These are phyloP conservation scores for Debaryomycetaceae sp. DNA, from an alignment of 1,139 yeast species.

Conservation along the genomic window DNA sequence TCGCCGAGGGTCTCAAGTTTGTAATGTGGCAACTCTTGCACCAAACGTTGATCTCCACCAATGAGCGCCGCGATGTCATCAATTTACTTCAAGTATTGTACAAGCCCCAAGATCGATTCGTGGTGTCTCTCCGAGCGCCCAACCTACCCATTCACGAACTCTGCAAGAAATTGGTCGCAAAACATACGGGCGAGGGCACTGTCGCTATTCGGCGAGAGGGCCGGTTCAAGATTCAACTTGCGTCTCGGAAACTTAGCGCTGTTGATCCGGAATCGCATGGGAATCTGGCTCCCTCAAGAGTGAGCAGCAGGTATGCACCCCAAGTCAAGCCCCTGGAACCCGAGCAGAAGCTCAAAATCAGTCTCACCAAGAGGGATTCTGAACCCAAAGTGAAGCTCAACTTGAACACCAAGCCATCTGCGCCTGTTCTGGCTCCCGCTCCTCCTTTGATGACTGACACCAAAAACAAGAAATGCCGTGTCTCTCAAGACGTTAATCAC, in stretches of 20 bases:
- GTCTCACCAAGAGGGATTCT: conserved; percentile 1
- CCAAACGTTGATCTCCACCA: conserved; percentile 45
- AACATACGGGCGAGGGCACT: conserved; percentile 35
- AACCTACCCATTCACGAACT: conserved; percentile 37
- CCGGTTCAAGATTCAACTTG: conserved; percentile 32
- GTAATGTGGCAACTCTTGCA: conserved; percentile 67
- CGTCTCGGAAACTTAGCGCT: conserved; percentile 10
- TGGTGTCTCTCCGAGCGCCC: conserved; percentile 58
- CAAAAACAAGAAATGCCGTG: neutral
- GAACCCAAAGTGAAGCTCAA: conserved; percentile 1
- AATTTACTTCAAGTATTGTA: conserved; percentile 58
- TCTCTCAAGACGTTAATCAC: neutral
- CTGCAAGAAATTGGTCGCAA: conserved; percentile 51
- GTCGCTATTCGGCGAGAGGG: conserved; percentile 35
- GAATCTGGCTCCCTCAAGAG: neutral
- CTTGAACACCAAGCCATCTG: neutral
- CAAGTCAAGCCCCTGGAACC: no score
- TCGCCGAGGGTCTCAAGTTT: conserved; percentile 49
- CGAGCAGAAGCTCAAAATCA: conserved; percentile 14
- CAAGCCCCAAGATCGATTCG: conserved; percentile 48
- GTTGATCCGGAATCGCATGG: conserved; percentile 1
- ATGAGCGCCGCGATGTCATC: conserved; percentile 53
- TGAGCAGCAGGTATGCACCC: no score
- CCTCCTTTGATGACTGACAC: neutral
- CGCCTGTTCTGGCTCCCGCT: neutral